Evolutionary conservation across 495 filamentous ascomycete species (phyloP).

Genomic region (Aspergillus cristatus): DNA sequence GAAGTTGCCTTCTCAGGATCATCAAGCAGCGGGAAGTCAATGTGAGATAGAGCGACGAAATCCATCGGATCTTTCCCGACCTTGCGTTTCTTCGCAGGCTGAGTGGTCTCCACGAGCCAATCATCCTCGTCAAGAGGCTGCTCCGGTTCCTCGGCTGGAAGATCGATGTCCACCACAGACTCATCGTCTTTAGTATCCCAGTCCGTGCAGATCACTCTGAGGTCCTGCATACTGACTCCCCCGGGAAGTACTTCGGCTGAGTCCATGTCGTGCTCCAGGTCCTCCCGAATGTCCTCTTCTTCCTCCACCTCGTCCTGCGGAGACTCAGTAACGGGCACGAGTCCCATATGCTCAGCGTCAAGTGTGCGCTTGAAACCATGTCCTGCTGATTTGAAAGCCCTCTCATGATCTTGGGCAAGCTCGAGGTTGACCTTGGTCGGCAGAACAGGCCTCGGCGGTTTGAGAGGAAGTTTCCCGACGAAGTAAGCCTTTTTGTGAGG

Average conservation of each 20-base stretch:
- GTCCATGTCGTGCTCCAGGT: conserved; percentile 53
- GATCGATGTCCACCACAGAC: conserved; percentile 21
- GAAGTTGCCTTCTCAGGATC: conserved; percentile 54
- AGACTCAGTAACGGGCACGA: conserved; percentile 47
- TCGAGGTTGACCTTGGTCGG: conserved; percentile 85
- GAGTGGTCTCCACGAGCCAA: conserved; percentile 37
- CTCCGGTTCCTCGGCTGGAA: conserved; percentile 5
- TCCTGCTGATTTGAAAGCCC: conserved; percentile 60
- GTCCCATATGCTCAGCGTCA: conserved; percentile 47
- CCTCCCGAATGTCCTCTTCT: conserved; percentile 43
- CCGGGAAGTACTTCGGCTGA: conserved; percentile 38
- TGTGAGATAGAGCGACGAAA: conserved; percentile 34
- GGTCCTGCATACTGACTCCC: conserved; percentile 62
- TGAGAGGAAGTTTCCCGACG: conserved; percentile 56
- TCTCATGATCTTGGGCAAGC: conserved; percentile 69
- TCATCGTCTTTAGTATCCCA: conserved; percentile 57
- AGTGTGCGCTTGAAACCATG: conserved; percentile 43
- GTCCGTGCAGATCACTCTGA: conserved; percentile 72
- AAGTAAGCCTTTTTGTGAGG: conserved; percentile 64
- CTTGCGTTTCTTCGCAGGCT: conserved; percentile 42
- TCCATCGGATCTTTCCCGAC: conserved; percentile 30
- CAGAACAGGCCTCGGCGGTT: conserved; percentile 68
- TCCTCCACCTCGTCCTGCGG: conserved; percentile 46
- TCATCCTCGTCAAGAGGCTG: conserved; percentile 39
- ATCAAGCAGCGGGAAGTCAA: conserved; percentile 45